phyloP scores from a whole-genome alignment of 208 protist species.

The Crithidia thermophila region DNA sequence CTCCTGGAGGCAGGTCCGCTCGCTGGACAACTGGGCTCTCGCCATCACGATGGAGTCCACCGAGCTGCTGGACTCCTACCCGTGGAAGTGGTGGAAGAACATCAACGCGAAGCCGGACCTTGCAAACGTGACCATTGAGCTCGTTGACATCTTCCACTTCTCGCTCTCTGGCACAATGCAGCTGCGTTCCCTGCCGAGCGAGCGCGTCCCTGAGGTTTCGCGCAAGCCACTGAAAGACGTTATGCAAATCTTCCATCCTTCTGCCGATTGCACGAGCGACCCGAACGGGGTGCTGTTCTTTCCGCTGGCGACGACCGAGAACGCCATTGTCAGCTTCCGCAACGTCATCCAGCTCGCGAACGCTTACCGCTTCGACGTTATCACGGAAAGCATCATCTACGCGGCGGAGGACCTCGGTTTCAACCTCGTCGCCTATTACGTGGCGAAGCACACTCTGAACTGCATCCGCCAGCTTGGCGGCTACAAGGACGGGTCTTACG shows the following conservation, averaged over 20 bases:
- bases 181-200: slow-evolving; percentile 26
- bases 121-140: slow-evolving; percentile 89
- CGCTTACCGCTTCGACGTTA: slow-evolving; percentile 77
- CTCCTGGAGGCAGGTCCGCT: slow-evolving; percentile 69
- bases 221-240: slow-evolving; percentile 37
- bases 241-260: slow-evolving; percentile 30
- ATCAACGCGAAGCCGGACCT: slow-evolving; percentile 69
- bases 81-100: slow-evolving; percentile 96
- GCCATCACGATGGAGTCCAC: slow-evolving; percentile 91
- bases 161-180: slow-evolving; percentile 89
- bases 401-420: slow-evolving; percentile 84
- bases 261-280: slow-evolving; percentile 20
- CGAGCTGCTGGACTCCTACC: slow-evolving; percentile 92
- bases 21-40: slow-evolving; percentile 83
- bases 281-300: slow-evolving; percentile 63
- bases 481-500: slow-evolving; percentile 89
- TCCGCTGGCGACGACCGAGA: slow-evolving; percentile 66
- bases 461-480: slow-evolving; percentile 87
- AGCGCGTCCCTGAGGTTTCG: slow-evolving; percentile 28
- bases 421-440: slow-evolving; percentile 91
- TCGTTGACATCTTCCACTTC: slow-evolving; percentile 93
- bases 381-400: slow-evolving; percentile 73
- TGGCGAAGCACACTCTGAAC: slow-evolving; percentile 94
- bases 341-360: slow-evolving; percentile 89
- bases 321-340: slow-evolving; percentile 83